phyloP scores from a whole-genome alignment of 2,329 filamentous ascomycete species.

The Chaetomium sp. region DNA sequence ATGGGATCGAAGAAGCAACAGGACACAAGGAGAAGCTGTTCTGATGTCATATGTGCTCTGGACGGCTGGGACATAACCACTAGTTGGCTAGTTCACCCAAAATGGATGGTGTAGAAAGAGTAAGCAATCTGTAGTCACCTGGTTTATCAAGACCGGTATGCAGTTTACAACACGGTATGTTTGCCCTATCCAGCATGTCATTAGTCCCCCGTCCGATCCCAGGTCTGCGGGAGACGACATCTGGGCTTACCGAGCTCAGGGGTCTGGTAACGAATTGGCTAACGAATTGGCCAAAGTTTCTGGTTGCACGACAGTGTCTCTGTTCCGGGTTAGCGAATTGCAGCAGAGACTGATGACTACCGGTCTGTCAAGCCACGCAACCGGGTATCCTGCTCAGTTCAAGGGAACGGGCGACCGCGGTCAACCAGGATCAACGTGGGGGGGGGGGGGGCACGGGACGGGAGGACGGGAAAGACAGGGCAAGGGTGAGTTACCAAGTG shows the following conservation, averaged over 20 bases:
- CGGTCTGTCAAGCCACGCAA: conserved; percentile 11
- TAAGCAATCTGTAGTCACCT: not conserved
- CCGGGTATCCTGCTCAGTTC: not conserved
- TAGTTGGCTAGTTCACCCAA: not conserved
- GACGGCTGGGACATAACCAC: not conserved
- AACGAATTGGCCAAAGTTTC: conserved; percentile 14
- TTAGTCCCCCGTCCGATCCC: not conserved
- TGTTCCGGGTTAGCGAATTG: not conserved
- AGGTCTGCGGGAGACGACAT: conserved; percentile 1
- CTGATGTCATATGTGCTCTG: not conserved
- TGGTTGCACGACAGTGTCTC: conserved; percentile 19
- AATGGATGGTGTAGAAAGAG: not conserved
- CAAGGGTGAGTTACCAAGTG: not conserved
- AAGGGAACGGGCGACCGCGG: conserved; percentile 2
- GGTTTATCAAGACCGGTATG: not conserved
- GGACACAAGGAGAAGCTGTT: not conserved
- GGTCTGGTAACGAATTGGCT: conserved; percentile 17
- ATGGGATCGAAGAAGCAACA: not conserved
- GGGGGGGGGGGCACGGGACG: not conserved
- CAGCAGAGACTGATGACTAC: not conserved
- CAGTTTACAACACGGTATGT: not conserved
- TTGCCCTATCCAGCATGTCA: not conserved
- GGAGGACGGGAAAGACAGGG: not conserved
- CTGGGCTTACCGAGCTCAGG: conserved; percentile 12
- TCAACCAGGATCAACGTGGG: conserved; percentile 15